phyloP scores from a whole-genome alignment of 257 asterid species.

The Thymus mandschuricus region DNA sequence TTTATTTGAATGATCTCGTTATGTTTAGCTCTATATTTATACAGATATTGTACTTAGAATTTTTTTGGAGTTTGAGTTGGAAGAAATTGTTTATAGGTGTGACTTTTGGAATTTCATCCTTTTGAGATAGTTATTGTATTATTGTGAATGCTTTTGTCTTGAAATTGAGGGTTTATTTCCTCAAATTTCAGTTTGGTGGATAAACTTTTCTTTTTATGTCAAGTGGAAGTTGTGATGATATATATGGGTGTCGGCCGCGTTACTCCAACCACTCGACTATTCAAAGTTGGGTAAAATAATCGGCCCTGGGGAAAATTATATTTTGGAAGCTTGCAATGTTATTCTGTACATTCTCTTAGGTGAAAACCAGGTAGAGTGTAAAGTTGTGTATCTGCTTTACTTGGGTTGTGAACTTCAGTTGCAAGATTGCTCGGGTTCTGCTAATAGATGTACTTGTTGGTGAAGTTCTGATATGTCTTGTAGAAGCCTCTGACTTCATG shows the following conservation, averaged over 20 bases:
- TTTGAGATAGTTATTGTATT: neutral
- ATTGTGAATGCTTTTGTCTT: constrained; percentile 9
- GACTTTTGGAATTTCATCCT: constrained; percentile 19
- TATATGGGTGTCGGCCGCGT: neutral
- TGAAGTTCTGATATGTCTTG: constrained; percentile 6
- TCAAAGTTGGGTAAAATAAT: neutral
- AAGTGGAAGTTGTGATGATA: constrained; percentile 7
- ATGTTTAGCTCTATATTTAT: neutral
- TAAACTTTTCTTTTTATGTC: neutral
- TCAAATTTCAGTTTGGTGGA: constrained; percentile 4
- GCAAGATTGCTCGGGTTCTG: neutral
- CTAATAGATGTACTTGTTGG: constrained; percentile 1
- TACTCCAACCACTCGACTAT: neutral
- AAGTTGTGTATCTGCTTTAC: constrained; percentile 8
- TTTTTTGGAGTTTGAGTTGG: constrained; percentile 18
- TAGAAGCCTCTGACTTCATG: neutral
- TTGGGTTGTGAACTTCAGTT: neutral
- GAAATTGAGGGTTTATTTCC: constrained; percentile 4
- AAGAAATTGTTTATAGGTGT: neutral
- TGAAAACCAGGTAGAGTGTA: constrained; percentile 5
- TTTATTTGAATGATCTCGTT: constrained; percentile 8
- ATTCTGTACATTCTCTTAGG: neutral
- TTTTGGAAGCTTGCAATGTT: constrained; percentile 1
- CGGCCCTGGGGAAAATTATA: neutral
- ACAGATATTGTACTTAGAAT: neutral